These are phyloP conservation scores for Suillus decipiens DNA, from an alignment of 768 basidiomycete species.

Conservation along the genomic window DNA sequence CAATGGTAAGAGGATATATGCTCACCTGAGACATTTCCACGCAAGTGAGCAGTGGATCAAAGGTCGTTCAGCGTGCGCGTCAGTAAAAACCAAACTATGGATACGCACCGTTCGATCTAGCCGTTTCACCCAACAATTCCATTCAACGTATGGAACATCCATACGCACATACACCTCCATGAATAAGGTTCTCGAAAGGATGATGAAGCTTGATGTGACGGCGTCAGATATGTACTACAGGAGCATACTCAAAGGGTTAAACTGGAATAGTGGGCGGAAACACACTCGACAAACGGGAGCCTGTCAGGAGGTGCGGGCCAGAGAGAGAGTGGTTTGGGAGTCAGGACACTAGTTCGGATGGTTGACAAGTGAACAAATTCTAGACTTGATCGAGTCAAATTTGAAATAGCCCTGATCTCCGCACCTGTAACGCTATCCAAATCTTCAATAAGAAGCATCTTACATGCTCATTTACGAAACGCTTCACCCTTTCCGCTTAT, in stretches of 20 bases:
- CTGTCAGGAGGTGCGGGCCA: no score
- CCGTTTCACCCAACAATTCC: conserved; percentile 34
- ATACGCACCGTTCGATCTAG: conserved; percentile 21
- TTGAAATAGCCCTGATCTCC: no score
- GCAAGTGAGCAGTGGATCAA: conserved; percentile 2
- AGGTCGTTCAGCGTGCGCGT: not conserved
- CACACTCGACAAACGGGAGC: no score
- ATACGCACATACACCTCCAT: conserved; percentile 32
- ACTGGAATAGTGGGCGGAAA: no score
- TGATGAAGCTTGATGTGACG: conserved; percentile 47
- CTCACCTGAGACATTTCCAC: conserved; percentile 18
- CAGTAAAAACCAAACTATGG: not conserved
- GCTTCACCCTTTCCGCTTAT: no score
- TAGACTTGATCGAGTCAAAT: no score
- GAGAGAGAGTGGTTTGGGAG: no score
- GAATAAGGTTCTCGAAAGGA: conserved; percentile 39
- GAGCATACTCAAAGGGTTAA: conserved; percentile 37
- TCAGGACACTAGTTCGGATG: no score
- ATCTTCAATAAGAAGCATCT: no score
- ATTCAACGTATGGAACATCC: conserved; percentile 39
- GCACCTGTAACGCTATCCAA: no score
- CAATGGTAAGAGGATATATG: conserved; percentile 10
- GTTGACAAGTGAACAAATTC: no score
- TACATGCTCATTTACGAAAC: no score
- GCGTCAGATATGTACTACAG: conserved; percentile 40